Conservation (phyloP, 176 grass and related monocot genomes). For the barley (Hordeum vulgare) region DNA sequence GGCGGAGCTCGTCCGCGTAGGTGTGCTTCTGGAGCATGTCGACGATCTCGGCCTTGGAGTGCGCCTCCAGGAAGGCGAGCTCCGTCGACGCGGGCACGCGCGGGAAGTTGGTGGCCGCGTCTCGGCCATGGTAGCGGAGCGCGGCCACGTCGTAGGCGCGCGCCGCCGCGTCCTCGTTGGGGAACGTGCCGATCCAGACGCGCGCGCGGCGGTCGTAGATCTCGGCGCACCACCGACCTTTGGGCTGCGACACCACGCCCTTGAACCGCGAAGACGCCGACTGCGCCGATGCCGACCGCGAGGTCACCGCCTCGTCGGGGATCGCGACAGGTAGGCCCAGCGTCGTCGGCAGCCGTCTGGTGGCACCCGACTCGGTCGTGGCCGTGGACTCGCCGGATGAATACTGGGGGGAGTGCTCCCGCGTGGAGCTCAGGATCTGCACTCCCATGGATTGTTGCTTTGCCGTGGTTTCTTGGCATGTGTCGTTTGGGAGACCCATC, state of each 20-base stretch:
- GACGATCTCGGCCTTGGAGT: slow-evolving; percentile 48
- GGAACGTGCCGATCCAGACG: slow-evolving; percentile 93
- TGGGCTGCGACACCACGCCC: slow-evolving; percentile 92
- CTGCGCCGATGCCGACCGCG: slow-evolving; percentile 8
- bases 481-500: too few species aligned
- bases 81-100: background rate
- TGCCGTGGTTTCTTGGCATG: background rate
- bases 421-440: slow-evolving; percentile 13
- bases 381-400: slow-evolving; percentile 31
- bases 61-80: slow-evolving; percentile 41
- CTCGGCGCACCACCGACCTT: slow-evolving; percentile 92
- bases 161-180: slow-evolving; percentile 48
- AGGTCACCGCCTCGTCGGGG: slow-evolving; percentile 23
- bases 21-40: slow-evolving; percentile 39
- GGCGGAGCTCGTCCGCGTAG: slow-evolving; percentile 53
- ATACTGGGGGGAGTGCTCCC: background rate
- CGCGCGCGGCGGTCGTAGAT: slow-evolving; percentile 95
- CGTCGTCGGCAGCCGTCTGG: background rate
- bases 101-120: slow-evolving; percentile 56
- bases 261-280: slow-evolving; percentile 70
- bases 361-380: slow-evolving; percentile 27
- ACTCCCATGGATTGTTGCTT: slow-evolving; percentile 16
- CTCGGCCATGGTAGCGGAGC: slow-evolving; percentile 61
- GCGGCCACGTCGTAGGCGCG: slow-evolving; percentile 71
- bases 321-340: background rate